Percentiles rank a stretch among this genome's conserved stretches.
Conservation (phyloP, 805 yeast species). For the Deakozyma indianensis region DNA sequence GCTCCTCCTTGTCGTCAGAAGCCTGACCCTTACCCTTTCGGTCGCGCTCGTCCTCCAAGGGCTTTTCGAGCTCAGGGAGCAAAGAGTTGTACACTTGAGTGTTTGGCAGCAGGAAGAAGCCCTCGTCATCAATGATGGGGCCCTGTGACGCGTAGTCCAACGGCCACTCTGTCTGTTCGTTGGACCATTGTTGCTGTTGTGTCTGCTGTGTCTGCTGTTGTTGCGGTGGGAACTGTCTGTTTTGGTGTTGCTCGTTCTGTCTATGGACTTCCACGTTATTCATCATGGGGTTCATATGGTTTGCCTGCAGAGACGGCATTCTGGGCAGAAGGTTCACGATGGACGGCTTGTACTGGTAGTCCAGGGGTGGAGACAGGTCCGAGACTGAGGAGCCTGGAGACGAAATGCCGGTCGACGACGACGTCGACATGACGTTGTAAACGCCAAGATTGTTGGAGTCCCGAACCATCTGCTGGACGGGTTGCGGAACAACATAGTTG, state of each 20-base stretch:
- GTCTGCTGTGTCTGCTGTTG: constrained; percentile 2
- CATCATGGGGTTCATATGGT: not conserved
- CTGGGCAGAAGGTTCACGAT: not conserved
- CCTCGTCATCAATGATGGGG: not conserved
- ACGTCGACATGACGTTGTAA: not conserved
- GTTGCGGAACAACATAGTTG: not conserved
- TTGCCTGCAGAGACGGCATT: not conserved
- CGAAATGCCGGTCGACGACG: not conserved
- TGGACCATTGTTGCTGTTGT: constrained; percentile 3
- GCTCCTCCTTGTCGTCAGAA: constrained; percentile 4
- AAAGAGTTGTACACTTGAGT: constrained; percentile 5
- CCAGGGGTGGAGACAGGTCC: not conserved
- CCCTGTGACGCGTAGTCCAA: constrained; percentile 3
- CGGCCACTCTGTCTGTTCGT: constrained; percentile 3
- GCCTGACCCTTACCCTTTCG: constrained; percentile 3
- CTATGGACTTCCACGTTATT: not conserved
- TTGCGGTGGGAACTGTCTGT: constrained; percentile 5
- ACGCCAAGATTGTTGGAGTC: not conserved
- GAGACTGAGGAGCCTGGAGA: not conserved
- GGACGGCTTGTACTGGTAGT: constrained; percentile 2
- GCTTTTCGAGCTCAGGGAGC: constrained; percentile 15
- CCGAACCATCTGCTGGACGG: not conserved
- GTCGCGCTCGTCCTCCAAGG: constrained; percentile 6
- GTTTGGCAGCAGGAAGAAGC: constrained; percentile 5
- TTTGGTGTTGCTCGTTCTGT: constrained; percentile 1